A percentile compares a stretch with the other conserved stretches of the same genome.
Evolutionary conservation across 1,139 yeast species (phyloP).

Genomic region (Taphrina sp.): DNA sequence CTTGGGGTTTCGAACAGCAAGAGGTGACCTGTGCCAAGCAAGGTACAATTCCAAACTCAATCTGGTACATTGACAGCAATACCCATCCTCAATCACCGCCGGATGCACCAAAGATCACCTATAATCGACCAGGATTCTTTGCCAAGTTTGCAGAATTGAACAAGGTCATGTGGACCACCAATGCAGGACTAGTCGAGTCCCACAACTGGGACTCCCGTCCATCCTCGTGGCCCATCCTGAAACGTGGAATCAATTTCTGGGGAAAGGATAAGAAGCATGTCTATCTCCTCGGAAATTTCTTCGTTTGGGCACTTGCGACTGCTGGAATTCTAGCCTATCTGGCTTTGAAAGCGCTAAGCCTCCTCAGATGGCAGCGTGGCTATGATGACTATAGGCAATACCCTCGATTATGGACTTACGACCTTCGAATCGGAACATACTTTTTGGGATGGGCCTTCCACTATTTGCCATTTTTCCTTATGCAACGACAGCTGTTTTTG

Average conservation of each 20-base stretch:
- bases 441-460: slow-evolving; percentile 81
- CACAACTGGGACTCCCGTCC: slow-evolving; percentile 91
- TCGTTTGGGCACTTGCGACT: slow-evolving; percentile 85
- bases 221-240: slow-evolving; percentile 79
- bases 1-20: slow-evolving; percentile 95
- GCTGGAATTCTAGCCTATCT: slow-evolving; percentile 56
- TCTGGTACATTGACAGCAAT: slow-evolving; percentile 89
- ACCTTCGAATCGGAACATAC: slow-evolving; percentile 65
- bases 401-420: slow-evolving; percentile 65
- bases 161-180: slow-evolving; percentile 85
- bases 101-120: slow-evolving; percentile 56
- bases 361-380: slow-evolving; percentile 72
- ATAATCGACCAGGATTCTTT: slow-evolving; percentile 62
- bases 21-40: slow-evolving; percentile 90
- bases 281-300: slow-evolving; percentile 85
- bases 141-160: slow-evolving; percentile 76
- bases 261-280: slow-evolving; percentile 70
- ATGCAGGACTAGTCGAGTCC: slow-evolving; percentile 76
- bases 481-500: slow-evolving; percentile 91
- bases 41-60: slow-evolving; percentile 69
- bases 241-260: slow-evolving; percentile 97
- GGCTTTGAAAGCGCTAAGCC: slow-evolving; percentile 54
- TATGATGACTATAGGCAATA: slow-evolving; percentile 45
- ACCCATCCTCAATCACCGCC: slow-evolving; percentile 41
- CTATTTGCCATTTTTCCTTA: slow-evolving; percentile 80